These are phyloP conservation scores for Lantana camara DNA, from an alignment of 257 asterid species.

Conservation along the genomic window DNA sequence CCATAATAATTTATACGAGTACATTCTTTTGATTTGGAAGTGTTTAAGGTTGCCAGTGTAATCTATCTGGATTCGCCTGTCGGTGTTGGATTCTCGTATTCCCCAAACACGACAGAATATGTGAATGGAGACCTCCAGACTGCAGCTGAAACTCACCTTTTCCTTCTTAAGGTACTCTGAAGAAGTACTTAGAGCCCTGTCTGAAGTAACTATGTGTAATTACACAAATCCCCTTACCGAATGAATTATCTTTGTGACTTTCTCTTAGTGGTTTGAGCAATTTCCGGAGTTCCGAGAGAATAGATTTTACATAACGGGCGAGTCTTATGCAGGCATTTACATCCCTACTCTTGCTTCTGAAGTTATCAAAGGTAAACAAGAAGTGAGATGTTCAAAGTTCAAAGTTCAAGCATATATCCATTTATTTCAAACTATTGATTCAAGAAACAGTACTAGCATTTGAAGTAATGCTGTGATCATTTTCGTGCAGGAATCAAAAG, in stretches of 20 bases:
- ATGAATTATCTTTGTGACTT: slow-evolving; percentile 7
- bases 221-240: neutral
- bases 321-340: slow-evolving; percentile 67
- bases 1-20: no score
- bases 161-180: slow-evolving; percentile 57
- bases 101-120: slow-evolving; percentile 19
- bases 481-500: slow-evolving; percentile 41
- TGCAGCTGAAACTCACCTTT: slow-evolving; percentile 51
- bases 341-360: slow-evolving; percentile 59
- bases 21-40: neutral
- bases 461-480: neutral
- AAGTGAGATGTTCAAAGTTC: neutral
- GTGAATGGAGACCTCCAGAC: slow-evolving; percentile 50
- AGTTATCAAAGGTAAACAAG: slow-evolving; percentile 42
- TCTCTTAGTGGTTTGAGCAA: slow-evolving; percentile 55
- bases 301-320: slow-evolving; percentile 55
- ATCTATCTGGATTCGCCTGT: slow-evolving; percentile 65
- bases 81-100: slow-evolving; percentile 67
- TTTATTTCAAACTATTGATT: no score
- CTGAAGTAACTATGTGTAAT: neutral
- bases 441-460: no score
- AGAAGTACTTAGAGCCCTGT: neutral
- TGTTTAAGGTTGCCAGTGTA: slow-evolving; percentile 49
- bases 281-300: slow-evolving; percentile 52
- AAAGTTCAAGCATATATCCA: no score